phyloP scores from a whole-genome alignment of 2,329 filamentous ascomycete species.

The Botrytis paeoniae region DNA sequence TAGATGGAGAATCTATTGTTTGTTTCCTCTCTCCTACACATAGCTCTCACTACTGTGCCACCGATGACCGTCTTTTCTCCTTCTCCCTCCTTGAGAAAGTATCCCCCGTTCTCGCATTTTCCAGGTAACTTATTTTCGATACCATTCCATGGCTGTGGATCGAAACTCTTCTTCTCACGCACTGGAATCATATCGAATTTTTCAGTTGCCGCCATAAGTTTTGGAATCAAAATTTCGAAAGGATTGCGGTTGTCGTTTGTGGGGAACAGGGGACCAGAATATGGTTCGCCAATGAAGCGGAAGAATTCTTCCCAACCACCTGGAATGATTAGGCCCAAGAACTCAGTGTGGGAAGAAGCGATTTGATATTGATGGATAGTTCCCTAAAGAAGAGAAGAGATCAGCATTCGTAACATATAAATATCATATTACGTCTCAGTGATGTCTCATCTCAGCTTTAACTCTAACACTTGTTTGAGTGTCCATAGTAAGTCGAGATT shows the following conservation, averaged over 20 bases:
- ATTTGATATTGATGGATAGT: conserved; percentile 55
- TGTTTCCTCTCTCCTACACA: conserved; percentile 48
- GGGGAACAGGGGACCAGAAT: conserved; percentile 48
- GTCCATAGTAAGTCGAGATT: neutral
- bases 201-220: conserved; percentile 53
- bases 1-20: conserved; percentile 51
- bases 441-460: neutral
- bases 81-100: conserved; percentile 51
- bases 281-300: conserved; percentile 53
- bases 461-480: neutral
- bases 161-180: conserved; percentile 47
- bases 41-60: conserved; percentile 45
- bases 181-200: conserved; percentile 55
- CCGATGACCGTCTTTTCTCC: conserved; percentile 47
- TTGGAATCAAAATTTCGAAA: conserved; percentile 49
- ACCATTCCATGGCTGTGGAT: conserved; percentile 43
- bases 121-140: conserved; percentile 43
- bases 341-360: conserved; percentile 53
- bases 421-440: neutral
- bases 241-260: conserved; percentile 52
- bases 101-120: conserved; percentile 40
- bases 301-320: conserved; percentile 62
- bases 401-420: neutral
- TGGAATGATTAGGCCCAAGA: conserved; percentile 52
- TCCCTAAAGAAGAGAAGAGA: conserved; percentile 37